phyloP scores from a whole-genome alignment of 768 basidiomycete genomes.

The Austroboletus festivus region DNA sequence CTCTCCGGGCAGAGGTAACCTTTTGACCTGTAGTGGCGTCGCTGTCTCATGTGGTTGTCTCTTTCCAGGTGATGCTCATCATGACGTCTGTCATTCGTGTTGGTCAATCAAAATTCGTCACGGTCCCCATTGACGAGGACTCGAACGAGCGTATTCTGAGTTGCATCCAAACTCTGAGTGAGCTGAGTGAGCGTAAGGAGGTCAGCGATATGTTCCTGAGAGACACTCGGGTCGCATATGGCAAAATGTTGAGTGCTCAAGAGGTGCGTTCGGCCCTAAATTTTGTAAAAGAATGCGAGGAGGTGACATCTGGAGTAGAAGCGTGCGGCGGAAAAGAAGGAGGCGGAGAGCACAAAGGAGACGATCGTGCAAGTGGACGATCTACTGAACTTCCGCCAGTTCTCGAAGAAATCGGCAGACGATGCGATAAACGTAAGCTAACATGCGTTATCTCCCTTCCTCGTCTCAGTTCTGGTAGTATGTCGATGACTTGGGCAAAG shows the following conservation, averaged over 20 bases:
- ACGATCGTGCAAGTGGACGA: constrained; percentile 90
- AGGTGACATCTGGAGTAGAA: constrained; percentile 47
- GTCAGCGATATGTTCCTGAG: constrained; percentile 73
- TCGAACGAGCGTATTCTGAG: constrained; percentile 94
- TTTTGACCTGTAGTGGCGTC: background rate
- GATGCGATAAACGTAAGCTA: constrained; percentile 68
- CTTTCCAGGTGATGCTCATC: constrained; percentile 82
- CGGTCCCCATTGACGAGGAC: constrained; percentile 97
- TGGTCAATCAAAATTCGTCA: constrained; percentile 93
- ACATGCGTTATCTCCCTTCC: background rate
- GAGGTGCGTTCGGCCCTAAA: constrained; percentile 59
- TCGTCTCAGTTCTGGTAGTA: constrained; percentile 47
- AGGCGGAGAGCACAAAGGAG: constrained; percentile 64
- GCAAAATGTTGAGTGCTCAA: constrained; percentile 93
- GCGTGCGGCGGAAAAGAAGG: constrained; percentile 88
- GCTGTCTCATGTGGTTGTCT: background rate
- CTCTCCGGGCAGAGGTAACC: constrained; percentile 78
- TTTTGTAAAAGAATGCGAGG: background rate
- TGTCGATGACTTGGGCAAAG: constrained; percentile 82
- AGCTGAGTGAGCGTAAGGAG: constrained; percentile 54
- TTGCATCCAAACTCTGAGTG: constrained; percentile 91
- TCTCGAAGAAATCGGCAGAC: constrained; percentile 85
- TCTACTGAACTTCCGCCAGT: constrained; percentile 86
- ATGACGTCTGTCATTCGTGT: constrained; percentile 97
- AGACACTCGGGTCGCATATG: constrained; percentile 88